phyloP scores from a whole-genome alignment of 169 alveolate species.

The Theileria annulata region DNA sequence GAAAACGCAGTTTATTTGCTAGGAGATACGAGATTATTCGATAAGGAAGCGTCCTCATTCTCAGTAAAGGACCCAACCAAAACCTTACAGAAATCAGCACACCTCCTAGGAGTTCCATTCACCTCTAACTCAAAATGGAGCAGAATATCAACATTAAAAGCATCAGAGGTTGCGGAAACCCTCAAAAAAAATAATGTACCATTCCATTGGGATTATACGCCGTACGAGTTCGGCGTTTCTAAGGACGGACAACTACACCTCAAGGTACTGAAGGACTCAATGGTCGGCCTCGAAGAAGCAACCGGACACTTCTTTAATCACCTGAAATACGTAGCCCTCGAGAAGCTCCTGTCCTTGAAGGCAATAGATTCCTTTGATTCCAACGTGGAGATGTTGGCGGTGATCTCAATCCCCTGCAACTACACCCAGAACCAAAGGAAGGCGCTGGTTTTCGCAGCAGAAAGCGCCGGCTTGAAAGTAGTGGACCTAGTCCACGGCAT shows the following conservation, averaged over 20 bases:
- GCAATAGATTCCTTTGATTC: conserved; percentile 32
- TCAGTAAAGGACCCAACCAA: conserved; percentile 34
- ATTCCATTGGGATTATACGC: conserved; percentile 58
- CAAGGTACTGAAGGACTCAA: conserved; percentile 63
- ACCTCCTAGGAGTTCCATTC: conserved; percentile 46
- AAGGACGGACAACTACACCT: conserved; percentile 57
- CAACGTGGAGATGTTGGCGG: conserved; percentile 61
- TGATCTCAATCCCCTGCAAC: conserved; percentile 76
- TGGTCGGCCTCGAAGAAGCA: conserved; percentile 70
- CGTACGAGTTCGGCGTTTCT: conserved; percentile 58
- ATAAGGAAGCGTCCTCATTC: conserved; percentile 65
- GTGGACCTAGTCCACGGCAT: conserved; percentile 70
- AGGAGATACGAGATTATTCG: conserved; percentile 68
- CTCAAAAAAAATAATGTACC: neutral
- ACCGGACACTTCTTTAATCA: conserved; percentile 74
- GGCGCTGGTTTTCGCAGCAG: conserved; percentile 70
- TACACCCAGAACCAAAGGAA: conserved; percentile 69
- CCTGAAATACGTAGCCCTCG: conserved; percentile 65
- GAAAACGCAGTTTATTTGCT: conserved; percentile 70
- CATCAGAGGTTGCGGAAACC: conserved; percentile 24
- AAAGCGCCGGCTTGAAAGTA: conserved; percentile 74
- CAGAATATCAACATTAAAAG: conserved; percentile 1
- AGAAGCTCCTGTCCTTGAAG: conserved; percentile 65
- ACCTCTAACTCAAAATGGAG: neutral
- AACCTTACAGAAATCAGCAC: conserved; percentile 57